A percentile compares a stretch with the other conserved stretches of the same genome.
These are phyloP conservation scores for Penicillium riverlandense DNA, from an alignment of 495 filamentous ascomycete genomes.

Conservation along the genomic window DNA sequence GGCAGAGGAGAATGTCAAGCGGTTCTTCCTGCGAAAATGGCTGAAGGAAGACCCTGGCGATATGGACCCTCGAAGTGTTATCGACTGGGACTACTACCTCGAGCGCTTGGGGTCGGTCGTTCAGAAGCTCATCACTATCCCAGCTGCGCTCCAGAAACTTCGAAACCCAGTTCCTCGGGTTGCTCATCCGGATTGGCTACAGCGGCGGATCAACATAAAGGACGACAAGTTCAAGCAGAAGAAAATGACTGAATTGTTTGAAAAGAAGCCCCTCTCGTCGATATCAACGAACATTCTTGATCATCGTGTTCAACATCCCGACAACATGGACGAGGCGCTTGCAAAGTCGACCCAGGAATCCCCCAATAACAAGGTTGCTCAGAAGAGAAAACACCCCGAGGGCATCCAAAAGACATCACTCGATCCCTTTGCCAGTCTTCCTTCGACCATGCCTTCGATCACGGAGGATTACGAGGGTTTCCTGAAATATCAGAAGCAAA, in stretches of 20 bases:
- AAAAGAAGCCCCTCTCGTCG: slow-evolving; percentile 65
- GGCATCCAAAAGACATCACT: slow-evolving; percentile 50
- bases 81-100: slow-evolving; percentile 96
- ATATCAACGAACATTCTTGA: slow-evolving; percentile 61
- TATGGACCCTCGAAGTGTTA: slow-evolving; percentile 79
- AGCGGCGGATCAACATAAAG: slow-evolving; percentile 84
- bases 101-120: slow-evolving; percentile 94
- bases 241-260: slow-evolving; percentile 94
- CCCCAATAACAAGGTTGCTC: slow-evolving; percentile 53
- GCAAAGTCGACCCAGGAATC: slow-evolving; percentile 58
- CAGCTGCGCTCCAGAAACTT: slow-evolving; percentile 90
- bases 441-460: slow-evolving; percentile 77
- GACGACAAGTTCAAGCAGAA: slow-evolving; percentile 97
- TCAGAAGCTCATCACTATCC: slow-evolving; percentile 98
- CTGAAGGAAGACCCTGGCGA: slow-evolving; percentile 87
- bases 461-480: slow-evolving; percentile 84
- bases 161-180: slow-evolving; percentile 91
- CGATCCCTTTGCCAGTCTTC: slow-evolving; percentile 80
- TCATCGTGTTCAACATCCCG: slow-evolving; percentile 45
- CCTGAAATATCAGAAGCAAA: slow-evolving; percentile 93
- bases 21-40: slow-evolving; percentile 90
- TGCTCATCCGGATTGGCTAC: slow-evolving; percentile 92
- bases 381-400: slow-evolving; percentile 82
- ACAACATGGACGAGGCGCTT: slow-evolving; percentile 85
- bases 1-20: slow-evolving; percentile 78